Percentiles rank a stretch among this genome's conserved stretches.
phyloP scores from a whole-genome alignment of 306 rosid species.

The Styphnolobium japonicum region DNA sequence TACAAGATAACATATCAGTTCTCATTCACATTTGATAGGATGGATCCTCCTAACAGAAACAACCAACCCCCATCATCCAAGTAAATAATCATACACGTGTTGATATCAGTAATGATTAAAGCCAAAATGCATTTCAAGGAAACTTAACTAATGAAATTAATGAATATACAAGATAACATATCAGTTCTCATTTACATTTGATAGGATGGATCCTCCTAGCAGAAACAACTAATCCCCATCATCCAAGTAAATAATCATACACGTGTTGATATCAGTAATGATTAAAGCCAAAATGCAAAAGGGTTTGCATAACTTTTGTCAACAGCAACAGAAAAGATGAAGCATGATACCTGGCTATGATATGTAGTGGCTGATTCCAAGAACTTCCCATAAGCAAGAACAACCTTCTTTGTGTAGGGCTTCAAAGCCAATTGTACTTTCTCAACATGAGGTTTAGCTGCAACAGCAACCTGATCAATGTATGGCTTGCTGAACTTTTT shows the following conservation, averaged over 20 bases:
- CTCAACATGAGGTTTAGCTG: constrained; percentile 80
- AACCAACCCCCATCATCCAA: not conserved
- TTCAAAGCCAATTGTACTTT: constrained; percentile 63
- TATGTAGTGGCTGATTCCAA: constrained; percentile 76
- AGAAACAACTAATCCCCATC: too few relatives aligned
- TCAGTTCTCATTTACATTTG: too few relatives aligned
- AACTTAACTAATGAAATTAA: too few relatives aligned
- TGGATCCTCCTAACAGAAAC: not conserved
- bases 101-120: not conserved
- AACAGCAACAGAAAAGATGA: not conserved
- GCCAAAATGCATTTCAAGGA: not conserved
- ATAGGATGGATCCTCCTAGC: too few relatives aligned
- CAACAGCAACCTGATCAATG: constrained; percentile 76
- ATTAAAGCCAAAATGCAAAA: not conserved
- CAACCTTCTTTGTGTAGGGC: constrained; percentile 64
- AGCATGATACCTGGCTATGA: constrained; percentile 67
- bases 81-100: not conserved
- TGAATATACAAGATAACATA: too few relatives aligned
- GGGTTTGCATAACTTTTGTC: not conserved
- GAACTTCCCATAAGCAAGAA: constrained; percentile 68
- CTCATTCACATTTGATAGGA: too few relatives aligned
- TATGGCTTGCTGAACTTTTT: constrained; percentile 85
- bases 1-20: not conserved
- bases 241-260: too few relatives aligned
- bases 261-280: not conserved